These are phyloP conservation scores for Oryza coarctata DNA, from an alignment of 176 grass and related monocot genomes.

Conservation along the genomic window DNA sequence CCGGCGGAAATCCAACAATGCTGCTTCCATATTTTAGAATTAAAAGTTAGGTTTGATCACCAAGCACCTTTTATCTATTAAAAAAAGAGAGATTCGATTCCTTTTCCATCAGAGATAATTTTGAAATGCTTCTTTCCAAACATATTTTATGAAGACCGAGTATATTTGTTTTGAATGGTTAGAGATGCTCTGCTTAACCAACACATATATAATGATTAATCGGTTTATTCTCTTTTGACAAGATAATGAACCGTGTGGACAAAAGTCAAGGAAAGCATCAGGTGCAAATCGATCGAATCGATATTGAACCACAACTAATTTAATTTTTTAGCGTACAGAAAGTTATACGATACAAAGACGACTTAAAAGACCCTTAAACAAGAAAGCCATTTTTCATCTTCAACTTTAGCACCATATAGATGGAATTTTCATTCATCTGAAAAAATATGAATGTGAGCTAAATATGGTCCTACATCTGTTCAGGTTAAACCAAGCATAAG, in stretches of 20 bases:
- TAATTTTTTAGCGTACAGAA: constrained; percentile 3
- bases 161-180: background rate
- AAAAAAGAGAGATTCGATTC: constrained; percentile 16
- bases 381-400: too few species aligned
- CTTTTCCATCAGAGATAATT: background rate
- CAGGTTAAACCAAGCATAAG: too few species aligned
- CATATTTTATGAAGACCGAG: background rate
- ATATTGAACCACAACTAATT: background rate
- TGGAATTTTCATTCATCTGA: too few species aligned
- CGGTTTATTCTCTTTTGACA: background rate
- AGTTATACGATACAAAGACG: background rate
- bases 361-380: too few species aligned
- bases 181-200: background rate
- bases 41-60: constrained; percentile 20
- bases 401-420: too few species aligned
- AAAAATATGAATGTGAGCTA: too few species aligned
- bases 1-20: background rate
- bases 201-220: constrained; percentile 4
- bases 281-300: constrained; percentile 12
- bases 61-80: background rate
- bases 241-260: background rate
- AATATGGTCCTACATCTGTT: too few species aligned
- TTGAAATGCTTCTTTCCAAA: background rate
- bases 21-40: background rate
- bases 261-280: constrained; percentile 36